phyloP scores from a whole-genome alignment of 108 stramenopile species.

The Nannochloropsis oceanica region DNA sequence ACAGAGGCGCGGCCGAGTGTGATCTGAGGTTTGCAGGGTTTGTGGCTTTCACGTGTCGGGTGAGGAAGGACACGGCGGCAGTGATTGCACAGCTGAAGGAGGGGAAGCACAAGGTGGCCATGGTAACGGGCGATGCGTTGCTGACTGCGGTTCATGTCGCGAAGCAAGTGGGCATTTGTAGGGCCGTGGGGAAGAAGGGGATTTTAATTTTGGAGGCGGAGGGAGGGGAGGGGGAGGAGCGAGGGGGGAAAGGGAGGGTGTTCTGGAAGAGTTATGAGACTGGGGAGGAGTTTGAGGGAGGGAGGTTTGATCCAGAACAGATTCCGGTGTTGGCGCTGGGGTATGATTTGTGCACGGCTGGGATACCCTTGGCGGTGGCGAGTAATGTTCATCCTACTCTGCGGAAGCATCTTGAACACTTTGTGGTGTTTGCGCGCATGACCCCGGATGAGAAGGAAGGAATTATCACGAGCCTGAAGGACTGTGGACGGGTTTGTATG shows the following conservation, averaged over 20 bases:
- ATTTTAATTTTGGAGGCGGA: not conserved
- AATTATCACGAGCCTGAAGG: slow-evolving; percentile 67
- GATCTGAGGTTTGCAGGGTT: slow-evolving; percentile 71
- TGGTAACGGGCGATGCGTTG: slow-evolving; percentile 91
- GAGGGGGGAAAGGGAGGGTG: slow-evolving; percentile 24
- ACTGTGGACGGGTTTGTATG: slow-evolving; percentile 54
- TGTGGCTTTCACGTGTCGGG: slow-evolving; percentile 82
- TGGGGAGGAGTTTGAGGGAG: slow-evolving; percentile 10
- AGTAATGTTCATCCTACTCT: not conserved
- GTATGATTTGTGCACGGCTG: slow-evolving; percentile 11
- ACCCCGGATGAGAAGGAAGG: slow-evolving; percentile 89
- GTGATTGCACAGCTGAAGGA: slow-evolving; percentile 60
- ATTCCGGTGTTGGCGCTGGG: not conserved
- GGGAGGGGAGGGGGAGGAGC: not conserved
- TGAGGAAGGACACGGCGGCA: slow-evolving; percentile 67
- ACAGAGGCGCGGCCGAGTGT: slow-evolving; percentile 52
- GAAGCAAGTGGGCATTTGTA: slow-evolving; percentile 60
- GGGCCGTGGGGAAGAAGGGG: not conserved
- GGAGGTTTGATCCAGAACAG: slow-evolving; percentile 41
- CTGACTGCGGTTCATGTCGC: slow-evolving; percentile 89
- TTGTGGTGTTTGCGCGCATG: slow-evolving; percentile 78
- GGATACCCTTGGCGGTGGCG: slow-evolving; percentile 1
- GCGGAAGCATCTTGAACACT: not conserved
- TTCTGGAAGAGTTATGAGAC: slow-evolving; percentile 66
- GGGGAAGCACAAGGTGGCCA: slow-evolving; percentile 70